Percentiles rank a stretch among this genome's conserved stretches.
Evolutionary conservation across 345 rosid species (phyloP).

Genomic region (Hibiscus trionum): DNA sequence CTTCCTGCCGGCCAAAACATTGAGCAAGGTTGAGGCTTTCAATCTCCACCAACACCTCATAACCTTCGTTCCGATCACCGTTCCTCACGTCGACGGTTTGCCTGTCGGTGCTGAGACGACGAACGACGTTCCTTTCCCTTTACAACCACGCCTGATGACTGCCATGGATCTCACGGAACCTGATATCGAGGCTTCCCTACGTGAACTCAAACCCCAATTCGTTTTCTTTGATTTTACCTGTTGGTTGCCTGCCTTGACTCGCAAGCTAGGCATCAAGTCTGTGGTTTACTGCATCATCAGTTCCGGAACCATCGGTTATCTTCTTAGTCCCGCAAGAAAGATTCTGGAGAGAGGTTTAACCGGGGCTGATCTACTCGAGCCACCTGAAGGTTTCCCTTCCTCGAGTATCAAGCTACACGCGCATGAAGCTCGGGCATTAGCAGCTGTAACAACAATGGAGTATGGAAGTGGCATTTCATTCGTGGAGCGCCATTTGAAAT

Average conservation of each 20-base stretch:
- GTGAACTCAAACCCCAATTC: conserved; percentile 22
- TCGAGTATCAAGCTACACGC: conserved; percentile 18
- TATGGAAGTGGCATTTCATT: conserved; percentile 18
- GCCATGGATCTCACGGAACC: conserved; percentile 10
- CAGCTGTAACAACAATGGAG: neutral
- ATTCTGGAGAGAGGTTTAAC: neutral
- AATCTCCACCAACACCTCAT: conserved; percentile 14
- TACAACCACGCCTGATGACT: neutral
- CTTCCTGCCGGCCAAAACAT: conserved; percentile 19
- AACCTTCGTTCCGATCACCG: conserved; percentile 7
- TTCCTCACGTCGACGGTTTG: conserved; percentile 26
- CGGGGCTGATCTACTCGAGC: conserved; percentile 2
- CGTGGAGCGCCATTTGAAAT: conserved; percentile 3
- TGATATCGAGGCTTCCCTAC: neutral
- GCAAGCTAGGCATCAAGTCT: conserved; percentile 19
- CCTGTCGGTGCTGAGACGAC: conserved; percentile 22
- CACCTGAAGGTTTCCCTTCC: conserved; percentile 25
- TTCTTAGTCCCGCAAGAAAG: conserved; percentile 10
- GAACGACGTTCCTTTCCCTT: neutral
- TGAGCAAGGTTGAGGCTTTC: neutral
- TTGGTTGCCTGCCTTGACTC: conserved; percentile 28
- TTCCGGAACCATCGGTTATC: conserved; percentile 19
- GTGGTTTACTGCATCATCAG: conserved; percentile 17
- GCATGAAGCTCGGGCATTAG: conserved; percentile 23
- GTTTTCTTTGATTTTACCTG: conserved; percentile 33